Percentiles rank a stretch among this genome's conserved stretches.
These are phyloP conservation scores for Mentha longifolia DNA, from an alignment of 257 asterid species.

Conservation along the genomic window DNA sequence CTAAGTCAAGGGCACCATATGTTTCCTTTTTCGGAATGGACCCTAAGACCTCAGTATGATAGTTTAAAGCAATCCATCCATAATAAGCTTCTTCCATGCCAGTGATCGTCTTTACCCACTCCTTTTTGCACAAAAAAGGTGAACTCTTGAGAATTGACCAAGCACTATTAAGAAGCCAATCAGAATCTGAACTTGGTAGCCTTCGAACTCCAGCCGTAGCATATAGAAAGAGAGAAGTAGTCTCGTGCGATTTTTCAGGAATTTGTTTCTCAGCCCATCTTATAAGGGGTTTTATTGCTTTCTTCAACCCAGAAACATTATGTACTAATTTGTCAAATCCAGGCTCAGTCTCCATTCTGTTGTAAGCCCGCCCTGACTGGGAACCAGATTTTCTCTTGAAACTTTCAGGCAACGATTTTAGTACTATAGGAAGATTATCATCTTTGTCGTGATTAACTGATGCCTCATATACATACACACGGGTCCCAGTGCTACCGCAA, in stretches of 20 bases:
- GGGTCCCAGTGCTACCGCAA: constrained; percentile 99
- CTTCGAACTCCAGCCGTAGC: constrained; percentile 99
- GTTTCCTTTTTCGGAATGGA: constrained; percentile 76
- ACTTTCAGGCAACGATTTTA: constrained; percentile 82
- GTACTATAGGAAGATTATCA: constrained; percentile 64
- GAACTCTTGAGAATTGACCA: constrained; percentile 79
- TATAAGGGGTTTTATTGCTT: constrained; percentile 71
- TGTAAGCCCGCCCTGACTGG: constrained; percentile 81
- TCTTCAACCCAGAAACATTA: constrained; percentile 67
- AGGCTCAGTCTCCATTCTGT: constrained; percentile 98
- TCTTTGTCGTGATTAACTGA: constrained; percentile 56
- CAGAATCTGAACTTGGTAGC: constrained; percentile 84
- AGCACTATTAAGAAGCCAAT: constrained; percentile 90
- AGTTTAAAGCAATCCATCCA: constrained; percentile 96
- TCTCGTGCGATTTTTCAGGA: constrained; percentile 71
- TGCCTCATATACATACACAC: constrained; percentile 89
- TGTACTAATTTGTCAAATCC: constrained; percentile 94
- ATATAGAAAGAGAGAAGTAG: constrained; percentile 80
- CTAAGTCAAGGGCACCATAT: constrained; percentile 94
- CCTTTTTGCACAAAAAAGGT: constrained; percentile 78
- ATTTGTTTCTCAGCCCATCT: constrained; percentile 96
- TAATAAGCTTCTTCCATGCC: constrained; percentile 95
- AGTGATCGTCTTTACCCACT: constrained; percentile 86
- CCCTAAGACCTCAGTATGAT: constrained; percentile 75
- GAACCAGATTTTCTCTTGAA: constrained; percentile 62